phyloP scores from a whole-genome alignment of 148 eudicot species.

The Rhododendron simsii region DNA sequence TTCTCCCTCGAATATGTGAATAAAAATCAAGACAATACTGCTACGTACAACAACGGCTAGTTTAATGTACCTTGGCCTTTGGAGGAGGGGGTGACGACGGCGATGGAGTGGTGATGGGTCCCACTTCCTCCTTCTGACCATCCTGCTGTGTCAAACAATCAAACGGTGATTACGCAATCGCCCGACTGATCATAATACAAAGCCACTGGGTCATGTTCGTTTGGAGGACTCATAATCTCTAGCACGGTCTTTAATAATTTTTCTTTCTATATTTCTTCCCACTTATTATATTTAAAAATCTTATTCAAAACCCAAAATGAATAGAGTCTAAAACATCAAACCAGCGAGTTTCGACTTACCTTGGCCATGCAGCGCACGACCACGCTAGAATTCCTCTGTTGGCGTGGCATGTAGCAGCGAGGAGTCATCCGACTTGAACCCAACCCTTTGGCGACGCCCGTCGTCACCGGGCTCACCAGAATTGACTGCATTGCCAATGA shows the following conservation, averaged over 20 bases:
- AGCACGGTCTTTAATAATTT: no score
- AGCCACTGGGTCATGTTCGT: background rate
- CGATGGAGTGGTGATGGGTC: background rate
- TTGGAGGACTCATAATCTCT: no score
- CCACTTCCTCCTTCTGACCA: background rate
- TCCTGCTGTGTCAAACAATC: background rate
- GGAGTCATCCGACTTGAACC: background rate
- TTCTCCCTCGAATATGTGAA: no score
- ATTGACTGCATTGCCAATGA: background rate
- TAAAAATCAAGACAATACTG: no score
- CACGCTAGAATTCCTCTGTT: constrained; percentile 12
- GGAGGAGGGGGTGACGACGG: constrained; percentile 5
- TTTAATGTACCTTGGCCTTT: constrained; percentile 22
- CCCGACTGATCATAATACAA: background rate
- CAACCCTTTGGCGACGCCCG: background rate
- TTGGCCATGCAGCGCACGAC: constrained; percentile 31
- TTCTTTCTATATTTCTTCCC: no score
- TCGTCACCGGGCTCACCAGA: background rate
- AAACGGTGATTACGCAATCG: background rate
- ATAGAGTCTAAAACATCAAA: background rate
- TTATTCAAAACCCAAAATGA: no score
- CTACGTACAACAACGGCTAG: no score
- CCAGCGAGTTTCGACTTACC: background rate
- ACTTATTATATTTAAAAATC: no score
- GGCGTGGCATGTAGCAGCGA: constrained; percentile 4